Conservation (phyloP, 2,329 filamentous ascomycete genomes). For the Incumbomyces delicatus region DNA sequence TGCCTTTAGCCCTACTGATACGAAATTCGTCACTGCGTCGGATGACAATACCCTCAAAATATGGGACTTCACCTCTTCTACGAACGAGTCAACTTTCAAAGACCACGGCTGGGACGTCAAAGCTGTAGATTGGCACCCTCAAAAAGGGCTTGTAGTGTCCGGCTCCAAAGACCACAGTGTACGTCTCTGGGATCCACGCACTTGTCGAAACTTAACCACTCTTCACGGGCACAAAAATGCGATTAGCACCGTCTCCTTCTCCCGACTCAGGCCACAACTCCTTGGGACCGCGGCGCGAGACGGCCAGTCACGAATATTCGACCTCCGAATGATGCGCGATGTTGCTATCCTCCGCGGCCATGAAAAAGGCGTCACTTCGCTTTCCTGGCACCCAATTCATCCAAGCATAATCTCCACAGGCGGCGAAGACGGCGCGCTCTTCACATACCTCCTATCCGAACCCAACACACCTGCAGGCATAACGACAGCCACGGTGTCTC, state of each 20-base stretch:
- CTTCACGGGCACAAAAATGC: constrained; percentile 96
- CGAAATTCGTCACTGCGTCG: constrained; percentile 91
- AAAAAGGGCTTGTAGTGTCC: constrained; percentile 85
- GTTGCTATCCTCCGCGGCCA: constrained; percentile 87
- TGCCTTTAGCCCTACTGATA: constrained; percentile 85
- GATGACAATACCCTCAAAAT: constrained; percentile 92
- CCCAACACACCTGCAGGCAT: constrained; percentile 72
- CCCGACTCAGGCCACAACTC: constrained; percentile 71
- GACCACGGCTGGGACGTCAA: constrained; percentile 99
- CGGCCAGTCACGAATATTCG: constrained; percentile 85
- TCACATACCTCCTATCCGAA: constrained; percentile 93
- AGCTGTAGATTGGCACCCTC: constrained; percentile 93
- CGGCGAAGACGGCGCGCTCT: constrained; percentile 77
- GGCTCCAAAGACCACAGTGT: constrained; percentile 96
- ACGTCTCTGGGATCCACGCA: constrained; percentile 96
- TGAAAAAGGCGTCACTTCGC: constrained; percentile 87
- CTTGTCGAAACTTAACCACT: constrained; percentile 78
- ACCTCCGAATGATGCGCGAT: constrained; percentile 96
- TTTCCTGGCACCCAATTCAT: constrained; percentile 91
- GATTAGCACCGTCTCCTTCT: constrained; percentile 85
- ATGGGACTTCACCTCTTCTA: constrained; percentile 84
- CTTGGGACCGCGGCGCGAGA: constrained; percentile 89
- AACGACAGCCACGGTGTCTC: constrained; percentile 53
- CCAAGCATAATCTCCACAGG: constrained; percentile 81
- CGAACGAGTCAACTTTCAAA: constrained; percentile 70